Evolutionary conservation across 768 basidiomycete genomes (phyloP), one percentile per base, ranked within the genome.

Genomic region (Hygrocybe coccinea): DNA sequence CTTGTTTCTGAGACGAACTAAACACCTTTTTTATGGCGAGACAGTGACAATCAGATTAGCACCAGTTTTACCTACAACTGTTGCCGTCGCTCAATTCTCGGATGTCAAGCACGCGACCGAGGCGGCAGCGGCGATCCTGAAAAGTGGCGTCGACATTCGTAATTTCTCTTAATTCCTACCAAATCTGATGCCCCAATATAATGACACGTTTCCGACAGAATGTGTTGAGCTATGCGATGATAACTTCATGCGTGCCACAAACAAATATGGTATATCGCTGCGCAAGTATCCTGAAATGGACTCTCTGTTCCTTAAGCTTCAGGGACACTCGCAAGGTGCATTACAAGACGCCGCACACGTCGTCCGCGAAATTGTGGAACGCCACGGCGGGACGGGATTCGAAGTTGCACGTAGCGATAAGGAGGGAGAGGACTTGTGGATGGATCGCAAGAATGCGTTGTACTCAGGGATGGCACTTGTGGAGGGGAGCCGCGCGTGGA

Each of bases 231-330:
- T n/a, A n/a, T n/a, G n/a, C n/a, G n/a, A n/a, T n/a, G n/a, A n/a
- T n/a, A n/a, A n/a, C n/a, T n/a, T n/a, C n/a, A n/a, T n/a, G n/a
- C n/a, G n/a, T n/a, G n/a, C n/a, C n/a, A n/a, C n/a, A n/a, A n/a
- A n/a, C n/a, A n/a, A n/a, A n/a, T n/a, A n/a, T n/a, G n/a, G n/a
- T n/a, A n/a, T n/a, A n/a, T n/a, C n/a, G n/a, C n/a, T n/a, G n/a
- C n/a, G n/a, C n/a, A n/a, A n/a, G n/a, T n/a, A n/a, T n/a, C n/a
- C n/a, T n/a, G 83, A 84, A 17, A 72, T 78, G 58, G 91, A 94
- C 64, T 86, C 86, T 0, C 78, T 97, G 9, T 92, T 97, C 73
- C 91, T 97, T 79, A 95, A 95, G 68, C 80, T 97, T 50, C 91
- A 94, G 66, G 92, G 92, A 2, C 83, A 89, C 34, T 72, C 79